Conservation (phyloP, 306 rosid species). For the Sicyos baderoa region DNA sequence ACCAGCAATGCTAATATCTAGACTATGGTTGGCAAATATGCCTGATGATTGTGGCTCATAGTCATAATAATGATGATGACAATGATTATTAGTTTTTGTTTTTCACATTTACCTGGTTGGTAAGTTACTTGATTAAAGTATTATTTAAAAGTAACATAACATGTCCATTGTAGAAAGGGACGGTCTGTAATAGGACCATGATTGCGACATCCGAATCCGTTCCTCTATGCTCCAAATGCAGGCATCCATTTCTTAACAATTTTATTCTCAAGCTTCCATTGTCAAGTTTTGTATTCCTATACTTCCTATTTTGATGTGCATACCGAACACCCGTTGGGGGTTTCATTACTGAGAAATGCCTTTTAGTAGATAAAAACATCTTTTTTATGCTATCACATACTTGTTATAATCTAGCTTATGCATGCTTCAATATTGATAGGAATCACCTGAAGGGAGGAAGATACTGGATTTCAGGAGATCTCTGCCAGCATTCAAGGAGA, state of each 20-base stretch:
- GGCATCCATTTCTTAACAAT: background rate
- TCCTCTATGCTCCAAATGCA: background rate
- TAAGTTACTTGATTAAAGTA: background rate
- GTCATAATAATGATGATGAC: background rate
- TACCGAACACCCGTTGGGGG: background rate
- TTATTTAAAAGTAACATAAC: background rate
- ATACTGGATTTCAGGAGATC: constrained; percentile 42
- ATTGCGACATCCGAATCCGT: background rate
- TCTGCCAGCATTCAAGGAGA: constrained; percentile 44
- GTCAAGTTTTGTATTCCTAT: background rate
- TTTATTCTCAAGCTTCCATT: background rate
- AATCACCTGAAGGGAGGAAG: constrained; percentile 53
- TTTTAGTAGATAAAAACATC: background rate
- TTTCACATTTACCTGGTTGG: background rate
- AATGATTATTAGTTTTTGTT: background rate
- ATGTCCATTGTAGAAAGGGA: background rate
- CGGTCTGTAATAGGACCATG: background rate
- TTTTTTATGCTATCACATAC: background rate
- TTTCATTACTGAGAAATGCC: background rate
- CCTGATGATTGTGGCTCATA: no score
- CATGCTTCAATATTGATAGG: constrained; percentile 25
- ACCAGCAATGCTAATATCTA: background rate
- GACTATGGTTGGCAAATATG: background rate
- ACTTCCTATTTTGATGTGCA: background rate
- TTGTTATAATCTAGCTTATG: background rate